Percentiles rank a stretch among this genome's conserved stretches.
Evolutionary conservation across 2,329 filamentous ascomycete species (phyloP).

Genomic region (Aspergillus aculeatinus): DNA sequence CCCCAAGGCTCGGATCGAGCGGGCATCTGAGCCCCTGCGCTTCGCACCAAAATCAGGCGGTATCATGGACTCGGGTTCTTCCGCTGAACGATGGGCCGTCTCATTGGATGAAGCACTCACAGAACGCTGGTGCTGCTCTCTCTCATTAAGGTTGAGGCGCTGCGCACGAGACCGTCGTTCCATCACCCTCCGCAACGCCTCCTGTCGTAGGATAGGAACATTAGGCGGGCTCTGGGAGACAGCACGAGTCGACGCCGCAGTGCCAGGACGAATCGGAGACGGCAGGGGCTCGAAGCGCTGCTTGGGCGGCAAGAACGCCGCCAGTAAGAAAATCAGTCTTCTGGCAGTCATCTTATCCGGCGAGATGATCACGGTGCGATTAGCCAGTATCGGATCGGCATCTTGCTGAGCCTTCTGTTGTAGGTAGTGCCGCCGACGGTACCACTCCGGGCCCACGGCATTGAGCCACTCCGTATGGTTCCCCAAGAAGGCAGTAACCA

Average conservation of each 20-base stretch:
- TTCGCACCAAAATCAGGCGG: slow-evolving; percentile 24
- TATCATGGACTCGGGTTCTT: slow-evolving; percentile 32
- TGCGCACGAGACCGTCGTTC: slow-evolving; percentile 52
- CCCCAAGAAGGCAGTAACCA: slow-evolving; percentile 60
- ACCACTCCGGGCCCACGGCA: slow-evolving; percentile 54
- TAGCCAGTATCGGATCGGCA: slow-evolving; percentile 49
- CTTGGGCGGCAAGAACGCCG: slow-evolving; percentile 57
- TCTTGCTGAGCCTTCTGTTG: slow-evolving; percentile 51
- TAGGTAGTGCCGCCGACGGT: slow-evolving; percentile 52
- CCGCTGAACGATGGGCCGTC: slow-evolving; percentile 35
- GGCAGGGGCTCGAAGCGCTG: slow-evolving; percentile 40
- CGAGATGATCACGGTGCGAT: slow-evolving; percentile 58
- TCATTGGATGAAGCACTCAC: slow-evolving; percentile 48
- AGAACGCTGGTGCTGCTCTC: slow-evolving; percentile 37
- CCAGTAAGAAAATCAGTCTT: slow-evolving; percentile 57
- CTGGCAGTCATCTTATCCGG: slow-evolving; percentile 60
- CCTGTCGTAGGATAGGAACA: slow-evolving; percentile 51
- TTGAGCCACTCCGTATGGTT: slow-evolving; percentile 62
- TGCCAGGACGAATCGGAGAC: slow-evolving; percentile 42
- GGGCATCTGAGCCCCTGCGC: slow-evolving; percentile 45
- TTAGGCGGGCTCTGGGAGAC: slow-evolving; percentile 56
- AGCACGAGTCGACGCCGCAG: slow-evolving; percentile 48
- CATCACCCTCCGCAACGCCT: slow-evolving; percentile 55
- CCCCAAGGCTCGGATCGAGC: slow-evolving; percentile 43
- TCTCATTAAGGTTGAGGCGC: slow-evolving; percentile 39